Evolutionary conservation across 176 grass and related monocot species (phyloP).

Genomic region (Melocanna baccifera): DNA sequence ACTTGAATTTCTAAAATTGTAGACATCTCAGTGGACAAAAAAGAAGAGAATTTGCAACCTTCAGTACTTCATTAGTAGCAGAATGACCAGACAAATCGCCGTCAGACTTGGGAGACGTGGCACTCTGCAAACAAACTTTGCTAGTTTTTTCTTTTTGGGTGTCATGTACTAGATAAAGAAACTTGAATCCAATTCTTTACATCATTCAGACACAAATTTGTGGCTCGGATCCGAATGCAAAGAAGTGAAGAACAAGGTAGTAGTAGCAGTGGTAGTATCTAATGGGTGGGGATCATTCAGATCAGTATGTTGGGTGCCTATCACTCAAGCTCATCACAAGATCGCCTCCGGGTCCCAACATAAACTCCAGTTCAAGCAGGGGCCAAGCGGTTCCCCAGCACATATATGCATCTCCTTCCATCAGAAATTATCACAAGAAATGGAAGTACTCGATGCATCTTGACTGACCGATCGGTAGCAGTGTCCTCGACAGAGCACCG

Average conservation of each 20-base stretch:
- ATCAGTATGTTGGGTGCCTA: not conserved
- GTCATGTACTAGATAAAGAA: not conserved
- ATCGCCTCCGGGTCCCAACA: not conserved
- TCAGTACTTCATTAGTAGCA: not conserved
- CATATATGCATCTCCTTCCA: not conserved
- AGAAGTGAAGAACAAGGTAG: not conserved
- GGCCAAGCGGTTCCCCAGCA: not conserved
- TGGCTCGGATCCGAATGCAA: slow-evolving; percentile 23
- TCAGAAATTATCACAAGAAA: slow-evolving; percentile 39
- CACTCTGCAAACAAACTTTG: not conserved
- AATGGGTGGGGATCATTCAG: not conserved
- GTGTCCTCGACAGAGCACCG: slow-evolving; percentile 36
- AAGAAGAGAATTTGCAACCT: not conserved
- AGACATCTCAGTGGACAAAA: not conserved
- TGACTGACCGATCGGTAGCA: slow-evolving; percentile 47
- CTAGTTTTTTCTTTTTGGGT: not conserved
- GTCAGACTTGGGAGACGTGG: not conserved
- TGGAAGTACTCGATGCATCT: slow-evolving; percentile 63
- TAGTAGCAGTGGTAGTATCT: not conserved
- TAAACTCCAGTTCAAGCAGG: not conserved
- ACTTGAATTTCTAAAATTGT: not conserved
- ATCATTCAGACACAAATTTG: slow-evolving; percentile 39
- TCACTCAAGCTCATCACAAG: not conserved
- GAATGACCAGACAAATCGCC: not conserved
- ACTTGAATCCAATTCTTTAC: slow-evolving; percentile 10